Evolutionary conservation across 805 yeast species (phyloP), one percentile per base, ranked within the genome.

Genomic region (Lachancea fermentati): DNA sequence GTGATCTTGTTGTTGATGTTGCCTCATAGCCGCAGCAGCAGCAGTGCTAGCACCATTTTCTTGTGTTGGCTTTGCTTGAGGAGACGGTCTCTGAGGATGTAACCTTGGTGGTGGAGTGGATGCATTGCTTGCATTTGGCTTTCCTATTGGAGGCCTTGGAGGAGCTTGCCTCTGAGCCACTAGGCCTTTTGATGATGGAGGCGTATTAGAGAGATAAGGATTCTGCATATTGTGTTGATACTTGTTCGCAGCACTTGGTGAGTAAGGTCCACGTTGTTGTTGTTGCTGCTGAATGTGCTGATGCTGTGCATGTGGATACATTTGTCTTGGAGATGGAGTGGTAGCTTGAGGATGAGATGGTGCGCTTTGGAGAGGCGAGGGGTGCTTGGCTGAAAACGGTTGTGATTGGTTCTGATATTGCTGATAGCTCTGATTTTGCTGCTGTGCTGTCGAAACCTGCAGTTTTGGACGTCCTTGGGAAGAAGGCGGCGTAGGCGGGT

Each of bases 401-500:
- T 36, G 44, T 30, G 26, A 28, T 30, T 41, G 46, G 28, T 32
- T 25, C 40, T 31, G 40, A 32, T 22, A 16, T 30, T 41, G 24
- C 32, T 24, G 38, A 26, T 43, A 11, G 32, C n/a, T n/a, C n/a
- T n/a, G n/a, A n/a, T n/a, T n/a, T 29, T 39, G 39, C 9, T 35
- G 14, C 9, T 35, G 14, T 4, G 43, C 26, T 17, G 37, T 39
- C 28, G 50, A 30, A n/a, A 34, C 34, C 34, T 44, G 41, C 6
- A 43, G 19, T 14, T 39, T 32, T 7, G 46, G 41, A 30, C 39
- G 46, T 11, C 24, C 14, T 22, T 39, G 32, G 16, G 45, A 17
- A 19, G 48, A 50, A 16, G 79, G 79, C 2, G 79, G 80, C 5
- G 76, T 69, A 4, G 81, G 82, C 1, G 82, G 80, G 43, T 66